Conservation (phyloP, 345 rosid genomes). For the Sapria himalayana region DNA sequence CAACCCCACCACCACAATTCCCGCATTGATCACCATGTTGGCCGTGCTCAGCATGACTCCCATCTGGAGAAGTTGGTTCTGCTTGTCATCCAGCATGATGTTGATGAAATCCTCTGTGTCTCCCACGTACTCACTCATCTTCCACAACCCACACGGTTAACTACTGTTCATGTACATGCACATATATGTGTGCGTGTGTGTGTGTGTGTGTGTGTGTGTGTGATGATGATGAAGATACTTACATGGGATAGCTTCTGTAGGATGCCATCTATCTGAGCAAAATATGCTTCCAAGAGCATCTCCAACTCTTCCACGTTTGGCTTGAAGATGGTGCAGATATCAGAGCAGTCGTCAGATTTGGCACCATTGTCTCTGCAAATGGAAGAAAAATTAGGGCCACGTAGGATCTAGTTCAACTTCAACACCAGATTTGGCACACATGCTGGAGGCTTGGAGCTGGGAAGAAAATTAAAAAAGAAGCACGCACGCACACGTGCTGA, state of each 20-base stretch:
- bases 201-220: too few relatives aligned
- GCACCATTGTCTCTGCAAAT: slow-evolving; percentile 14
- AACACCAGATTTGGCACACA: too few relatives aligned
- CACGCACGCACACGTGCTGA: too few relatives aligned
- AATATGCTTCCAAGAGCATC: slow-evolving; percentile 40
- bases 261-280: slow-evolving; percentile 31
- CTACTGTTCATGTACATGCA: too few relatives aligned
- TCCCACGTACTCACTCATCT: slow-evolving; percentile 35
- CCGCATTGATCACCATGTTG: slow-evolving; percentile 25
- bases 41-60: slow-evolving; percentile 29
- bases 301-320: slow-evolving; percentile 28
- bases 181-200: too few relatives aligned
- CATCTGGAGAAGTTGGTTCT: slow-evolving; percentile 30
- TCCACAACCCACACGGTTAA: too few relatives aligned
- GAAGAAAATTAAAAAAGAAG: too few relatives aligned
- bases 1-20: slow-evolving; percentile 23
- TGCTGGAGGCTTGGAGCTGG: too few relatives aligned
- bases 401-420: too few relatives aligned
- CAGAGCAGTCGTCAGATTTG: slow-evolving; percentile 9
- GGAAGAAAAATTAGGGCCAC: too few relatives aligned
- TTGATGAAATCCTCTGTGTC: slow-evolving; percentile 41
- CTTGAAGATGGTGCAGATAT: slow-evolving; percentile 9
- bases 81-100: slow-evolving; percentile 37
- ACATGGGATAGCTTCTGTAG: slow-evolving; percentile 28
- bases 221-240: too few relatives aligned